phyloP scores from a whole-genome alignment of 1,284 basidiomycete genomes.

The Bjerkandera adusta region DNA sequence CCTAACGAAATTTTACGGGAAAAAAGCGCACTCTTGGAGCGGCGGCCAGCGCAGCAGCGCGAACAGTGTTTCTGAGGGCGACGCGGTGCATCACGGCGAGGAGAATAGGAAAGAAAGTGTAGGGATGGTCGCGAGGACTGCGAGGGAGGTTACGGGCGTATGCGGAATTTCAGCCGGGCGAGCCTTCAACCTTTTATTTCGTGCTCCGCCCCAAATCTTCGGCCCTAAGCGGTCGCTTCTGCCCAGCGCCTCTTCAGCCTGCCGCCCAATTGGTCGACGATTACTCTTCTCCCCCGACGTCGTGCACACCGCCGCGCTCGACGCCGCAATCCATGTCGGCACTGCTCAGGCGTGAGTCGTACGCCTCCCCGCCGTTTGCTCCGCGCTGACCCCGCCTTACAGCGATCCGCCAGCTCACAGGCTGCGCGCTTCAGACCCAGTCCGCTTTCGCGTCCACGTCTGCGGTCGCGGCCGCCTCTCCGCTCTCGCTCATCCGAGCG shows the following conservation, averaged over 20 bases:
- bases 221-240: conserved; percentile 11
- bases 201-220: conserved; percentile 28
- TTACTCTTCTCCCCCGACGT: conserved; percentile 4
- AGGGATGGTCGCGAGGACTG: conserved; percentile 26
- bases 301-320: conserved; percentile 15
- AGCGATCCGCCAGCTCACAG: conserved; percentile 22
- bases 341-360: conserved; percentile 31
- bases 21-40: conserved; percentile 52
- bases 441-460: conserved; percentile 27
- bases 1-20: conserved; percentile 17
- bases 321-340: conserved; percentile 27
- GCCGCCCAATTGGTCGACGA: conserved; percentile 2
- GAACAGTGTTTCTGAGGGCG: conserved; percentile 82
- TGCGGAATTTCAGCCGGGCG: conserved; percentile 27
- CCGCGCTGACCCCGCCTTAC: not conserved
- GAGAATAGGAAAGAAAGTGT: conserved; percentile 40
- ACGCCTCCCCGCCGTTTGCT: conserved; percentile 10
- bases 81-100: conserved; percentile 79
- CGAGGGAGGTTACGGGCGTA: conserved; percentile 22
- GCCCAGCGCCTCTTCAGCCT: conserved; percentile 11
- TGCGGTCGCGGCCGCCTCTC: conserved; percentile 40
- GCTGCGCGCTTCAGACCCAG: conserved; percentile 31
- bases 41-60: conserved; percentile 69
- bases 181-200: conserved; percentile 21
- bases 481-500: conserved; percentile 69